Evolutionary conservation across 768 basidiomycete species (phyloP), one percentile per base, ranked within the genome.

Genomic region (Tylopilus felleus): DNA sequence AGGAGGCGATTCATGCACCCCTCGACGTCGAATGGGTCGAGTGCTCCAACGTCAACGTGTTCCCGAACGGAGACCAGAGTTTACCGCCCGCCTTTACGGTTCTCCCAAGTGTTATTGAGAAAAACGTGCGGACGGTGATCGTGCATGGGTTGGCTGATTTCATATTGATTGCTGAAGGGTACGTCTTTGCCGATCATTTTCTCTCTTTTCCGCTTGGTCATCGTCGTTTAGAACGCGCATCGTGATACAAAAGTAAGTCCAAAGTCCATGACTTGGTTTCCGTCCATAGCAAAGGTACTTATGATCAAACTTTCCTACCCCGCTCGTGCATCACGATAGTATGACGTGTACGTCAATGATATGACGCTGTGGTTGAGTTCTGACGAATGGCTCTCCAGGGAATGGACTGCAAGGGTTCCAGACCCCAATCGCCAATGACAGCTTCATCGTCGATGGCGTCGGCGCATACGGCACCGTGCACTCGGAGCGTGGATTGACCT

Each of bases 111-210:
- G 86, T 88, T 50, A 90, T 91, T 50, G 85, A 88, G 70, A 88
- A 87, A 75, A 88, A 75, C 66, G 72, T 80, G 49, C 75, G 86
- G 47, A 79, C 75, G 3, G 84, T 90, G 14, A 84, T 90, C 50
- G 75, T 82, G 5, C 88, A 91, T 48, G 88, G 88, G 0, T 73
- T 88, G 47, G 85, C 80, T 0, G 88, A 91, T 67, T 90, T 81
- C 61, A 76, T 86, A 52, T 72, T 87, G 31, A 88, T 90, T 47
- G 81, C 87, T 10, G 84, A 88, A 57, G 89, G 88, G 85, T 86
- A 57, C 53, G 80, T 66, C 42, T 16, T 25, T 16, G 3, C 23
- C 1, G 2, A 17, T 48, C n/a, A 7, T 22, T 31, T 9, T 21
- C 36, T 1, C 23, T 28, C 21, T 8, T 22, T 3, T 12, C 13